Base-by-base conservation (phyloP, 1,284 basidiomycete species). In the Ceratorhiza oryzae-sativae region DNA sequence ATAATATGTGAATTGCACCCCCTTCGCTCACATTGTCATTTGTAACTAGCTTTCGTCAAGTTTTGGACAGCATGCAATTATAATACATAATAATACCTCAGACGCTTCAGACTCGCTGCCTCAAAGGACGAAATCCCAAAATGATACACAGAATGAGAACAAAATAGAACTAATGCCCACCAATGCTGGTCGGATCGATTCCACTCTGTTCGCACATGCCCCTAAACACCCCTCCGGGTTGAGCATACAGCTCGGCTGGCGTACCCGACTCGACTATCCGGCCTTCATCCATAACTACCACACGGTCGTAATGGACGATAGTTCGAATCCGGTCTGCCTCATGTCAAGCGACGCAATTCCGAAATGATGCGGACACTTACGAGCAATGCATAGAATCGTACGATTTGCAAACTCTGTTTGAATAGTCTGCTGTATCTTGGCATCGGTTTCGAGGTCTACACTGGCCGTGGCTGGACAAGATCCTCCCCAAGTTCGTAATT, bases 221-320 rank as follows among this genome's bases (percentile, higher is more conserved):
- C 45, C 74, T 56, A 84, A 95, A 94, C 75, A 91, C 88, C 1
- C 92, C 92, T 71, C 86, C 83, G 68, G 86, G 82, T 27, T 81
- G 82, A 79, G 90, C 86, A 79, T 88, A 95, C 13, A 95, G 84
- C 73, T 86, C 87, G 71, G 92, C 82, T 3, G 93, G 92, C 2
- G 90, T 89, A 79, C 92, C 93, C 77, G 89, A 93, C 79, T 91
- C 88, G 41, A 85, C 87, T 68, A 94, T 85, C 23, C 80, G 80
- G 0, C 94, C 94, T 36, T 86, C 84, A 75, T 92, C 88, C 76
- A 96, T 83, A 55, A 86, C 85, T 13, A 85, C 79, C 49, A 86
- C 83, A 27, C 81, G 76, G 77, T 86, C 84, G 77, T 85, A 86
- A 20, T 85, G 85, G 68, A 95, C 84, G 76, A 95, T 94, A 0